Evolutionary conservation across 306 rosid genomes (phyloP).

Genomic region (Abrus pulchellus): DNA sequence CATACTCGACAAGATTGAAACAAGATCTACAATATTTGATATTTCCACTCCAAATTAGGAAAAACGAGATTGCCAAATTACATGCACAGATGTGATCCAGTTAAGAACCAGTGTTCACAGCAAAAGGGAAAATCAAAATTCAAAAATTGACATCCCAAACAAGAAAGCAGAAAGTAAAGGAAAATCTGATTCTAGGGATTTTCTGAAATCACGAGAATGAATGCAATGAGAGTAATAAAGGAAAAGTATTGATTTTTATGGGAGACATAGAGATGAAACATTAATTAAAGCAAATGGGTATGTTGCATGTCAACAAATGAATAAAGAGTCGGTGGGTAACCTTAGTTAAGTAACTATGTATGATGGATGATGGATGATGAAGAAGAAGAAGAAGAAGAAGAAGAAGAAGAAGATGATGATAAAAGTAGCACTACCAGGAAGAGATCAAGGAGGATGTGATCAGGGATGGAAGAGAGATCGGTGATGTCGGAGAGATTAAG

Average conservation of each 20-base stretch:
- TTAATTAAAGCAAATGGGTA: slow-evolving; percentile 17
- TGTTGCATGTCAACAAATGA: not conserved
- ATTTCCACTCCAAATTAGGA: not conserved
- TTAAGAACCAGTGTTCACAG: slow-evolving; percentile 9
- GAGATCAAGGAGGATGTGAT: slow-evolving; percentile 90
- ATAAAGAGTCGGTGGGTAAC: not conserved
- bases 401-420: not conserved
- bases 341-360: not conserved
- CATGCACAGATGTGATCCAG: slow-evolving; percentile 13
- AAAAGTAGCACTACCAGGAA: slow-evolving; percentile 58
- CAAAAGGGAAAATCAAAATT: slow-evolving; percentile 28
- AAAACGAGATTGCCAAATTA: slow-evolving; percentile 9
- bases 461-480: slow-evolving; percentile 94
- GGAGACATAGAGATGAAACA: slow-evolving; percentile 21
- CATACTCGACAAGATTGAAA: slow-evolving; percentile 1
- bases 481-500: slow-evolving; percentile 77
- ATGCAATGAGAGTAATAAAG: not conserved
- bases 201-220: too few relatives aligned
- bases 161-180: not conserved
- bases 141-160: not conserved
- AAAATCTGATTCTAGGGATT: not conserved
- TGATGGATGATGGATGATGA: not conserved
- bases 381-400: not conserved
- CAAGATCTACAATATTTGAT: slow-evolving; percentile 33
- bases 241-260: not conserved